Evolutionary conservation across 2,329 filamentous ascomycete genomes (phyloP).

Genomic region (Epichloe brachyelytri): DNA sequence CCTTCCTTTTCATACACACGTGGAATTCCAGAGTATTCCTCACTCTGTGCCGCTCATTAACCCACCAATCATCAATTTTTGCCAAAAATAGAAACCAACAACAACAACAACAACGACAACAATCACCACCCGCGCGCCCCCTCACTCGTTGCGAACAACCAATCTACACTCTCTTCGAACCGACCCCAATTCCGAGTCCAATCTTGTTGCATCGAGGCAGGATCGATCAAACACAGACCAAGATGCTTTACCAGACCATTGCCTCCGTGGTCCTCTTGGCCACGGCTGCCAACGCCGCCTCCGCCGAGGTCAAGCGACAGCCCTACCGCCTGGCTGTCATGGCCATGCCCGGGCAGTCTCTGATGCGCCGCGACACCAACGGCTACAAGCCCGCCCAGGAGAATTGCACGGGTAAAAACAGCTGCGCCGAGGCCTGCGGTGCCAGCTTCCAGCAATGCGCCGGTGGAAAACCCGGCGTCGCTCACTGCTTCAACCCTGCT

Average conservation of each 20-base stretch:
- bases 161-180: background rate
- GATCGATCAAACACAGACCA: no score
- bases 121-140: background rate
- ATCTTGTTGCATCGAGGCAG: no score
- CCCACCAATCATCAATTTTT: background rate
- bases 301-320: constrained; percentile 13
- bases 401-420: constrained; percentile 34
- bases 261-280: constrained; percentile 19
- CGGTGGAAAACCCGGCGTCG: constrained; percentile 29
- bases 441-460: constrained; percentile 34
- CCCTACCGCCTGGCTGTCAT: constrained; percentile 26
- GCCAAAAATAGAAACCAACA: background rate
- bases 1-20: constrained; percentile 5
- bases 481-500: constrained; percentile 45
- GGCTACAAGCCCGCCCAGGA: constrained; percentile 37
- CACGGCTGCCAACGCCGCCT: constrained; percentile 19
- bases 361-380: constrained; percentile 29
- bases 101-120: background rate
- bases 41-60: constrained; percentile 8
- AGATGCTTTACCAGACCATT: constrained; percentile 20
- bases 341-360: constrained; percentile 25
- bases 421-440: constrained; percentile 44
- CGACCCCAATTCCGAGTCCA: no score
- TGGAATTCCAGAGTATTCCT: constrained; percentile 14
- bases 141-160: background rate